phyloP scores from a whole-genome alignment of 768 basidiomycete species.

The Lanmaoa rubissima region DNA sequence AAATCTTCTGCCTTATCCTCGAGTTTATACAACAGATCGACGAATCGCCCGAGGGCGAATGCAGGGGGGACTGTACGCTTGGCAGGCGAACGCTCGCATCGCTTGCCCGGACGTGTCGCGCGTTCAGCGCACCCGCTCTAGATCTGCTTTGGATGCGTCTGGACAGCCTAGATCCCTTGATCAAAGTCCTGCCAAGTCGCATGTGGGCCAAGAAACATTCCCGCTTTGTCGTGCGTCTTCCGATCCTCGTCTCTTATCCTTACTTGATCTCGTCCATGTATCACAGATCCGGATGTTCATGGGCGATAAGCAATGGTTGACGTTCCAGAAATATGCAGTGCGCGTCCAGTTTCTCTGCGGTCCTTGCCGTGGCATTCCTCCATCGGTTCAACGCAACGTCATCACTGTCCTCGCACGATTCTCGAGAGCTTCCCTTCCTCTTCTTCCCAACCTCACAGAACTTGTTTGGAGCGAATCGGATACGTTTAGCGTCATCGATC shows the following conservation, averaged over 20 bases:
- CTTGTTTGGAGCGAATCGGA: constrained; percentile 10
- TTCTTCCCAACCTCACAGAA: constrained; percentile 17
- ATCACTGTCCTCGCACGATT: constrained; percentile 6
- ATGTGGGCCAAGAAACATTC: constrained; percentile 10
- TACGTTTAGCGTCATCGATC: not conserved
- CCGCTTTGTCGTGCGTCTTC: constrained; percentile 7
- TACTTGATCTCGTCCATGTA: not conserved
- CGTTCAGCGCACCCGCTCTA: constrained; percentile 17
- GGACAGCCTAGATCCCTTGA: constrained; percentile 15
- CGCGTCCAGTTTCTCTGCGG: constrained; percentile 14
- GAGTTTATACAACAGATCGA: constrained; percentile 5
- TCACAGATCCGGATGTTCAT: constrained; percentile 10
- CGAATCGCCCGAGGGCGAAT: not conserved
- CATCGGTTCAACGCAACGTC: constrained; percentile 3
- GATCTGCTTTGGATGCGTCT: constrained; percentile 22
- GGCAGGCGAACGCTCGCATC: constrained; percentile 15
- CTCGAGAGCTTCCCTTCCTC: constrained; percentile 8
- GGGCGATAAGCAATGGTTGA: constrained; percentile 12
- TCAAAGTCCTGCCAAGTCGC: constrained; percentile 12
- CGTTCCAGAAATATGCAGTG: constrained; percentile 14
- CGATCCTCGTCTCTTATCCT: too few relatives aligned
- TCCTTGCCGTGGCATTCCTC: constrained; percentile 2
- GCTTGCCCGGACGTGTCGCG: constrained; percentile 19
- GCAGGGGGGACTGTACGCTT: not conserved
- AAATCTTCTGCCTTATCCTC: constrained; percentile 14